These are phyloP conservation scores for Chlamydomonas reinhardtii DNA, from an alignment of 163 green algal species.

Conservation along the genomic window DNA sequence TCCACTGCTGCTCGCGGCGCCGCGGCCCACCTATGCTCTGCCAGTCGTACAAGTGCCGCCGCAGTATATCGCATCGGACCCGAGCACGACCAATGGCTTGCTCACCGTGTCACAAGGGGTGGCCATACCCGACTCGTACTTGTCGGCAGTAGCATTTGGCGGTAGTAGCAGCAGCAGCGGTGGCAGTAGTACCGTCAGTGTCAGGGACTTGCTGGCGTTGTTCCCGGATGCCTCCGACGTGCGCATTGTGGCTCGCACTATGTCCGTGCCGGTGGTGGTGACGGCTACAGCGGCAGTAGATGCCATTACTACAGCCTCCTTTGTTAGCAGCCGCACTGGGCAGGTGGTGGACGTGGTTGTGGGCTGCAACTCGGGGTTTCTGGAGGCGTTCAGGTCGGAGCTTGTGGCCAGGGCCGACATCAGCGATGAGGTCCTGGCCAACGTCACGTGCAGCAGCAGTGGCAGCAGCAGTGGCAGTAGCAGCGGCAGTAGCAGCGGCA, in stretches of 20 bases:
- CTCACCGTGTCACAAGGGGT: background rate
- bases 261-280: background rate
- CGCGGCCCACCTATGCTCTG: background rate
- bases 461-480: background rate
- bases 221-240: background rate
- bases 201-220: background rate
- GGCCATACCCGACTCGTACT: background rate
- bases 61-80: background rate
- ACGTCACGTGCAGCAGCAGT: background rate
- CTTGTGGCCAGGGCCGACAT: slow-evolving; percentile 12
- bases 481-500: background rate
- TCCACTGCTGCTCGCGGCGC: background rate
- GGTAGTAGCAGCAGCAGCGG: no score
- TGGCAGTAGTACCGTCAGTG: no score
- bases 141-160: no score
- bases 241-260: background rate
- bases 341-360: background rate
- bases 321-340: background rate
- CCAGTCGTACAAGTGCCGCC: background rate
- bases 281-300: background rate
- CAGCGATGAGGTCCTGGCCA: background rate
- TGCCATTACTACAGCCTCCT: background rate
- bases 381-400: background rate
- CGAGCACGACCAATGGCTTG: background rate
- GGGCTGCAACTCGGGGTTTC: background rate